Base-by-base conservation (phyloP, 164 flowering plant genomes). In the Aristolochia californica region DNA sequence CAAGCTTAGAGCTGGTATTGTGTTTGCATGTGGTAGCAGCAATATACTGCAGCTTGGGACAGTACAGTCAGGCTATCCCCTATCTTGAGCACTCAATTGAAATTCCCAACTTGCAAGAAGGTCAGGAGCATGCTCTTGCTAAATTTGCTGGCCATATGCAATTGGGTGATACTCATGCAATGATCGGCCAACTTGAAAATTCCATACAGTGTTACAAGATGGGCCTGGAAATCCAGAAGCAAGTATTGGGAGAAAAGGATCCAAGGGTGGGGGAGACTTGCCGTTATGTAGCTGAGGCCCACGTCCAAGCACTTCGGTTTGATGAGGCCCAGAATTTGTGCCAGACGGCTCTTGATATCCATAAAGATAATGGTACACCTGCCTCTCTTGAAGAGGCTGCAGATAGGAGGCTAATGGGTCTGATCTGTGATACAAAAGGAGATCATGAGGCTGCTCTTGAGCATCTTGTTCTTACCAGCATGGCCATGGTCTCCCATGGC, bases 81-180 rank as follows among this genome's bases (percentile, higher is more conserved):
- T 62, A 84, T 72, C 85, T 93, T 52, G 85, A 85, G 74, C 85
- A 59, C 16, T 85, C 99, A 3, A 72, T 87, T 61, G 83, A 80
- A 73, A 85, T 93, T 71, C 95, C 94, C 5, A 72, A 57, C 14
- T 22, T 80, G 48, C 88, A 81, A 57, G 83, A 85, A 70, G 85
- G 87, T 58, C 83, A 83, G 61, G 87, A 87, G 50, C 90, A 93
- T 49, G 94, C 96, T 28, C 94, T 89, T 55, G 97, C 94, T 34
- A 89, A 81, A 69, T 93, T 93, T 67, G 83, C 97, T 2, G 97
- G 99, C 24, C 72, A 81, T 60, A 89, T 89, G 99, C 99, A 93
- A 68, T 64, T 93, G 70, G 99, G 99, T 53, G 99, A 93, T 64
- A 87, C 96, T 23, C 85, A 74, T 64, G 88, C 97, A 0, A 87